phyloP scores from a whole-genome alignment of 139 green algal genomes.

The Chlamydomonas schloesseri region DNA sequence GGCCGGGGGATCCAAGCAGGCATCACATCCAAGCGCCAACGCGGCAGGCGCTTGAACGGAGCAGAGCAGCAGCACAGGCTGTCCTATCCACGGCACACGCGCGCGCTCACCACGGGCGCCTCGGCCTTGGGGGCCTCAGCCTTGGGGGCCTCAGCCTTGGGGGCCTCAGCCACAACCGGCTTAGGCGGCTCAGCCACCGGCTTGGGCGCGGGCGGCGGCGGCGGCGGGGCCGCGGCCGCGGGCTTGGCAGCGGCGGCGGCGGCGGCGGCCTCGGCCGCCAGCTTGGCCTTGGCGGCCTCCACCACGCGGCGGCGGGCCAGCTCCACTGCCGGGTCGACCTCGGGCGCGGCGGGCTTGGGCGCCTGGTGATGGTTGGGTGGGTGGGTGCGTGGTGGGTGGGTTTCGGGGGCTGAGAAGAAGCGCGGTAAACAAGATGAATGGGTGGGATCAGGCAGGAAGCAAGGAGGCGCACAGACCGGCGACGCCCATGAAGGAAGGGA shows the following conservation, averaged over 20 bases:
- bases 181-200: neutral
- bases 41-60: neutral
- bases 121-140: slow-evolving; percentile 15
- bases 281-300: slow-evolving; percentile 8
- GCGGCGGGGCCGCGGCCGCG: neutral
- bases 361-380: too few species aligned
- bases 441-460: too few species aligned
- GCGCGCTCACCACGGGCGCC: neutral
- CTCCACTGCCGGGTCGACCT: neutral
- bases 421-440: too few species aligned
- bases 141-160: slow-evolving; percentile 17
- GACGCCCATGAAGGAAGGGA: too few species aligned
- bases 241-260: neutral
- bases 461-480: too few species aligned
- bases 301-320: slow-evolving; percentile 6
- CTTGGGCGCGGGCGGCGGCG: neutral
- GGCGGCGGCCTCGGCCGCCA: neutral
- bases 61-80: neutral
- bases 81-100: too few species aligned
- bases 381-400: too few species aligned
- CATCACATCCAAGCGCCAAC: too few species aligned
- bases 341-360: neutral
- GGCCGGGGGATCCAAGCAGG: too few species aligned
- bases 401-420: too few species aligned
- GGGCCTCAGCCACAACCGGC: neutral